Conservation (phyloP, 345 rosid species). For the Acer yangbiense region DNA sequence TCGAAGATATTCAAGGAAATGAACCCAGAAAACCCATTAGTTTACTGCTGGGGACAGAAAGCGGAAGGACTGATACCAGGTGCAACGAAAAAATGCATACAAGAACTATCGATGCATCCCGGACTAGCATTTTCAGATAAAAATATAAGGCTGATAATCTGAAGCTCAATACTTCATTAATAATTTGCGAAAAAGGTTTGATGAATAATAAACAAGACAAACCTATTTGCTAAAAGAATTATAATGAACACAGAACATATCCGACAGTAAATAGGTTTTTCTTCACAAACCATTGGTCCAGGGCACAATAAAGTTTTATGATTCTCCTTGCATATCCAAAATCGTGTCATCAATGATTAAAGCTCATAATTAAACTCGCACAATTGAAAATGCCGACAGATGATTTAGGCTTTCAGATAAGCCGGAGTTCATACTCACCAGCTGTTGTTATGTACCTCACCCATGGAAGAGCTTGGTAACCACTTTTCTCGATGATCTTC, state of each 20-base stretch:
- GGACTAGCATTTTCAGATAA: not conserved
- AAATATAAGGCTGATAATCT: not conserved
- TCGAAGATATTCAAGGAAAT: too few species aligned
- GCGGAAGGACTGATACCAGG: not conserved
- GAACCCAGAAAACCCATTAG: too few species aligned
- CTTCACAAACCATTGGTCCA: not conserved
- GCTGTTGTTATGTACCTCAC: constrained; percentile 99
- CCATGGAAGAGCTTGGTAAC: constrained; percentile 99
- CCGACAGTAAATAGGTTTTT: not conserved
- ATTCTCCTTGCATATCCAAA: not conserved
- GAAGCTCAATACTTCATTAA: not conserved
- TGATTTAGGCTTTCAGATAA: constrained; percentile 41
- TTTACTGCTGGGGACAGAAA: too few species aligned
- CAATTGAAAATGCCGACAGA: not conserved
- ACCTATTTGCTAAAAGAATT: constrained; percentile 12
- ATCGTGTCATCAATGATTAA: constrained; percentile 11
- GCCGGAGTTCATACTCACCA: constrained; percentile 93
- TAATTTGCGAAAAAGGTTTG: not conserved
- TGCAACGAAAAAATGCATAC: not conserved
- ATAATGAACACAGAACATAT: constrained; percentile 13
- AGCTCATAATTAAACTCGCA: constrained; percentile 2
- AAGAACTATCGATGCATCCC: not conserved
- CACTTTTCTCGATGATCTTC: constrained; percentile 96
- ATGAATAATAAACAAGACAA: not conserved
- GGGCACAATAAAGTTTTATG: not conserved